Evolutionary conservation across 176 grass and related monocot species (phyloP).

Genomic region (Avena atlantica): DNA sequence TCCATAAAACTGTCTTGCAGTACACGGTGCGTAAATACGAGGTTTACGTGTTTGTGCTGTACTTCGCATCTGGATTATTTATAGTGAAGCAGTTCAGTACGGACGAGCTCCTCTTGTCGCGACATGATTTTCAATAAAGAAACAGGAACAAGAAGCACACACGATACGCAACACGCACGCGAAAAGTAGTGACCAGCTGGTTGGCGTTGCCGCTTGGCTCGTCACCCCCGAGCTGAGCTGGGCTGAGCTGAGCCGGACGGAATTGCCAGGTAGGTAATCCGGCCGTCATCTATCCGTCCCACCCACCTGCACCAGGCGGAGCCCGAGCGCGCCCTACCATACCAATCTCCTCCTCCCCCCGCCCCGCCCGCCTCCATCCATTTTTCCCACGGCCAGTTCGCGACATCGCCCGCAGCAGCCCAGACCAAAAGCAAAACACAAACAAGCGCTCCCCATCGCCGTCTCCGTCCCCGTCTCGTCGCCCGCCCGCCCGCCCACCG

Average conservation of each 20-base stretch:
- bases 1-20: background rate
- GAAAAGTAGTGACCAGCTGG: constrained; percentile 6
- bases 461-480: background rate
- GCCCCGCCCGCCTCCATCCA: constrained; percentile 15
- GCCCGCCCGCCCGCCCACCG: background rate
- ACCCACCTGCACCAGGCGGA: background rate
- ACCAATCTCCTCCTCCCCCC: constrained; percentile 5
- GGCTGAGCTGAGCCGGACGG: constrained; percentile 30
- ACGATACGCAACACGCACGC: background rate
- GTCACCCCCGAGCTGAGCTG: background rate
- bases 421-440: background rate
- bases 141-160: background rate
- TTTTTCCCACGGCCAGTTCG: background rate
- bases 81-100: background rate
- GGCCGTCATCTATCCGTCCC: constrained; percentile 42
- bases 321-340: constrained; percentile 7
- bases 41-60: background rate
- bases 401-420: background rate
- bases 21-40: background rate
- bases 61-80: background rate
- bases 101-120: constrained; percentile 16
- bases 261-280: constrained; percentile 40
- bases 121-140: background rate
- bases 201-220: constrained; percentile 31
- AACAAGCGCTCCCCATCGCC: background rate